Evolutionary conservation across 2,329 filamentous ascomycete genomes (phyloP).

Genomic region (Trichoderma koningiopsis): DNA sequence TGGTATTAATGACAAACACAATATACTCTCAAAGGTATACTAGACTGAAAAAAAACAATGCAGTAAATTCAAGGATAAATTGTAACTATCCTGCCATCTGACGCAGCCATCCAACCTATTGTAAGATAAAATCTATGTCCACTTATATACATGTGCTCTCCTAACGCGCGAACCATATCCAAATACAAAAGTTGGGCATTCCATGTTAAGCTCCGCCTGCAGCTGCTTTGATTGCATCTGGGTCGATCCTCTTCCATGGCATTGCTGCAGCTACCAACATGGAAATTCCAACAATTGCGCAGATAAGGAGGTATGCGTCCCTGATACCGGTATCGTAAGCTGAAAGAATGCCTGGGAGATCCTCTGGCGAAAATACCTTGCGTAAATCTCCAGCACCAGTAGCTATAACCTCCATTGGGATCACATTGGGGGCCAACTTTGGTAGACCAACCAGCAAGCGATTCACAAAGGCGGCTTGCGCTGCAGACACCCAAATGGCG

Average conservation of each 20-base stretch:
- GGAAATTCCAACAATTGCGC: not conserved
- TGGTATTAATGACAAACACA: too few species aligned
- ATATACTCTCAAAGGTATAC: too few species aligned
- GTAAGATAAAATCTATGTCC: not conserved
- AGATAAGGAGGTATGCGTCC: not conserved
- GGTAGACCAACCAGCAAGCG: not conserved
- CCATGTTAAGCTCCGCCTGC: not conserved
- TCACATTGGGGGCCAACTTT: not conserved
- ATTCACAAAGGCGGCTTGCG: constrained; percentile 9
- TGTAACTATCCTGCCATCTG: too few species aligned
- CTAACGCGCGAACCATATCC: not conserved
- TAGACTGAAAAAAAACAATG: too few species aligned
- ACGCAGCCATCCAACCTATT: not conserved
- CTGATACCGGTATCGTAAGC: not conserved
- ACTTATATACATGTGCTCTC: not conserved
- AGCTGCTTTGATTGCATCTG: not conserved
- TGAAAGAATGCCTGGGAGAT: not conserved
- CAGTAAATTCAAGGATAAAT: too few species aligned
- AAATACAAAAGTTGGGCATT: not conserved
- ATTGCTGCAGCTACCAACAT: constrained; percentile 1
- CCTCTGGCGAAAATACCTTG: not conserved
- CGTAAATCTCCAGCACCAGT: constrained; percentile 6
- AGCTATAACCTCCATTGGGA: not conserved
- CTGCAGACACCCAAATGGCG: constrained; percentile 10
- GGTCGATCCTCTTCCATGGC: constrained; percentile 9